phyloP scores from a whole-genome alignment of 2,329 filamentous ascomycete genomes.

The Cadophora sp. region DNA sequence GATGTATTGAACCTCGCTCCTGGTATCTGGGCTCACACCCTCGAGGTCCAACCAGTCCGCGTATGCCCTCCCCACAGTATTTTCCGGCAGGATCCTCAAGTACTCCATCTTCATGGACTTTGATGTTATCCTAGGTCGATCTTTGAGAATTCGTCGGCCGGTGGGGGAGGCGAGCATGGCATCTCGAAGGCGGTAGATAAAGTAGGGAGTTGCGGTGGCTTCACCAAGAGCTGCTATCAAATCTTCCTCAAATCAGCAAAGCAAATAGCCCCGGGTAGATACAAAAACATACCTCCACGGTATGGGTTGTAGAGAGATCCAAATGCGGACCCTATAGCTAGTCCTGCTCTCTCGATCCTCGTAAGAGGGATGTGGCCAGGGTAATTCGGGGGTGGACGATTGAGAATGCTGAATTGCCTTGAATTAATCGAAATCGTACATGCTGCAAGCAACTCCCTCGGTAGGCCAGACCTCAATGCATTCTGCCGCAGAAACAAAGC shows the following conservation, averaged over 20 bases:
- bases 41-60: conserved; percentile 92
- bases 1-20: conserved; percentile 83
- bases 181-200: conserved; percentile 88
- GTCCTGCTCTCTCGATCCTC: conserved; percentile 72
- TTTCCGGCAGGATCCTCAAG: conserved; percentile 74
- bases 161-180: conserved; percentile 87
- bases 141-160: conserved; percentile 88
- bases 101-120: conserved; percentile 66
- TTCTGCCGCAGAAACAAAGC: conserved; percentile 36
- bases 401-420: conserved; percentile 78
- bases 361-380: conserved; percentile 88
- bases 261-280: neutral
- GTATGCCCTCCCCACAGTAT: conserved; percentile 83
- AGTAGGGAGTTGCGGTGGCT: conserved; percentile 92
- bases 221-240: conserved; percentile 95
- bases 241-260: conserved; percentile 59
- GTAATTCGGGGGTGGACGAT: conserved; percentile 64
- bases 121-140: conserved; percentile 87
- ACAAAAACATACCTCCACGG: conserved; percentile 66
- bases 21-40: conserved; percentile 90
- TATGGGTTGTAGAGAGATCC: conserved; percentile 76
- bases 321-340: conserved; percentile 71
- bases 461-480: conserved; percentile 31
- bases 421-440: conserved; percentile 37
- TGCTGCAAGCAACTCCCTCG: conserved; percentile 38